Evolutionary conservation across 2,329 filamentous ascomycete species (phyloP).

Genomic region (Dactylellina leptospora): DNA sequence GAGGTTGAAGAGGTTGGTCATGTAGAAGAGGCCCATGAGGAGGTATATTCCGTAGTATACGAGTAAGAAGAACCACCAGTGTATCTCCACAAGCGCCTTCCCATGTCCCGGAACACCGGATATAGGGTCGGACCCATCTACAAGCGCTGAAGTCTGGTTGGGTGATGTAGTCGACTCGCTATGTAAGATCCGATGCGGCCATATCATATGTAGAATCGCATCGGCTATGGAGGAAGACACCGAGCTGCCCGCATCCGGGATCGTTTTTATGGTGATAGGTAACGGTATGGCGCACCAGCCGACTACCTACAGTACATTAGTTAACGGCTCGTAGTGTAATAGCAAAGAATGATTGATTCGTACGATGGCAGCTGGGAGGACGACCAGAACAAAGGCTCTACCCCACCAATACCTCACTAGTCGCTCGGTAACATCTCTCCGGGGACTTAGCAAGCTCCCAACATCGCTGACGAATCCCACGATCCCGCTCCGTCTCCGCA

Average conservation of each 20-base stretch:
- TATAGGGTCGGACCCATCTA: conserved; percentile 55
- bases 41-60: conserved; percentile 77
- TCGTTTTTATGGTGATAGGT: conserved; percentile 59
- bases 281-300: conserved; percentile 44
- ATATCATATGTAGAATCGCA: conserved; percentile 49
- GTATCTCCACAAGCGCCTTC: conserved; percentile 70
- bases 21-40: conserved; percentile 73
- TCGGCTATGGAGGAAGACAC: conserved; percentile 46
- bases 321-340: neutral
- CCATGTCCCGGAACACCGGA: conserved; percentile 69
- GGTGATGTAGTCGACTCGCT: conserved; percentile 33
- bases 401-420: conserved; percentile 72
- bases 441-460: conserved; percentile 68
- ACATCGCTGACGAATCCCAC: conserved; percentile 42
- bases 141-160: conserved; percentile 34
- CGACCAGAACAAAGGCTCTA: conserved; percentile 69
- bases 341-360: conserved; percentile 57
- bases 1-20: conserved; percentile 76
- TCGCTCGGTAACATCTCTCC: conserved; percentile 68
- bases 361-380: conserved; percentile 70
- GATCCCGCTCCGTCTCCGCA: conserved; percentile 24
- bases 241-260: conserved; percentile 19
- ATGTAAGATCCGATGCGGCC: conserved; percentile 11
- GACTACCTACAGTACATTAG: conserved; percentile 18
- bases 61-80: conserved; percentile 77